phyloP scores from a whole-genome alignment of 2,329 filamentous ascomycete species.

The Lachnellula occidentalis region DNA sequence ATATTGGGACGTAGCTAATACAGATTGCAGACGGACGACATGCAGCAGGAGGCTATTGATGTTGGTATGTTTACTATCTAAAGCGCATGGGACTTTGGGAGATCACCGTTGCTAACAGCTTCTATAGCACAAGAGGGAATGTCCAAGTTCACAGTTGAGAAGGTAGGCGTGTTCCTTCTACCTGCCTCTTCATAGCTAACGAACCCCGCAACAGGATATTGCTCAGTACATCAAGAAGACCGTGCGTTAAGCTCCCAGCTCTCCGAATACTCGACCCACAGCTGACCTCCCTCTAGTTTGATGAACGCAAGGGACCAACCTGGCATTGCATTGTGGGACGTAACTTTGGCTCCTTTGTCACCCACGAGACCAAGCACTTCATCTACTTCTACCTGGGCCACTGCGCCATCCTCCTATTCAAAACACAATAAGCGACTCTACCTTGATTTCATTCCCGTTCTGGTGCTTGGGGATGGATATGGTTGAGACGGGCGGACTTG shows the following conservation, averaged over 20 bases:
- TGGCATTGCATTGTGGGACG: constrained; percentile 99
- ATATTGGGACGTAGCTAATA: constrained; percentile 10
- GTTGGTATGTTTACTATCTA: constrained; percentile 62
- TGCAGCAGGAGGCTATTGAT: constrained; percentile 94
- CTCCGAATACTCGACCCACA: neutral
- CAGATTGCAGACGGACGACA: constrained; percentile 76
- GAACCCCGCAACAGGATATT: constrained; percentile 62
- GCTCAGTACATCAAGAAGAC: constrained; percentile 94
- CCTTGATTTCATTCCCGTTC: too few species aligned
- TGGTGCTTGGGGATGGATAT: neutral
- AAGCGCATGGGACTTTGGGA: neutral
- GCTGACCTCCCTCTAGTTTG: constrained; percentile 59
- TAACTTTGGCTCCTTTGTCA: constrained; percentile 99
- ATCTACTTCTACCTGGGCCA: constrained; percentile 99
- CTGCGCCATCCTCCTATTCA: constrained; percentile 97
- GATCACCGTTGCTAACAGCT: constrained; percentile 24
- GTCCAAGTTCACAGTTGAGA: constrained; percentile 67
- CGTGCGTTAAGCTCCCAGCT: constrained; percentile 42
- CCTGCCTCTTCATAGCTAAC: constrained; percentile 10
- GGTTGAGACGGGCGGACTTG: neutral
- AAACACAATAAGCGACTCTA: constrained; percentile 69
- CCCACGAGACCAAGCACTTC: constrained; percentile 98
- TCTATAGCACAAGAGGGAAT: constrained; percentile 62
- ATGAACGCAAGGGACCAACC: constrained; percentile 92
- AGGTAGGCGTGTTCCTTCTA: constrained; percentile 41